Evolutionary conservation across 495 filamentous ascomycete species (phyloP).

Genomic region (Choiromyces venosus): DNA sequence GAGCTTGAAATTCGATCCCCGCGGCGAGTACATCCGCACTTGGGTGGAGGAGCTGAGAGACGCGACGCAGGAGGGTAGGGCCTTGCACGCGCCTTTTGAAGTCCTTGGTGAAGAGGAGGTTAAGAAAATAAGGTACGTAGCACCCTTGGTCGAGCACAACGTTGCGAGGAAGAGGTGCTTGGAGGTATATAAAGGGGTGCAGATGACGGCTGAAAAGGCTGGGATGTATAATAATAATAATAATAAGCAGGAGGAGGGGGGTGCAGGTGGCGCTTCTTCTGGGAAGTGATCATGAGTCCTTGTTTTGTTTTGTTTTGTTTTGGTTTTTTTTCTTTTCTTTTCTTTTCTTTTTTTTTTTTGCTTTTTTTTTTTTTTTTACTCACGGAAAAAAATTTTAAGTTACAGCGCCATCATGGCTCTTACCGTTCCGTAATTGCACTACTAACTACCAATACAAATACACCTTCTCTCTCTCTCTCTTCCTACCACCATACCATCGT

Average conservation of each 20-base stretch:
- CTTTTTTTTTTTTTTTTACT: neutral
- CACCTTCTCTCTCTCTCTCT: too few species aligned
- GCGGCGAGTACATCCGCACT: conserved; percentile 63
- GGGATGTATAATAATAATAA: too few species aligned
- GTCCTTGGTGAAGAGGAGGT: conserved; percentile 57
- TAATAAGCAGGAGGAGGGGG: neutral
- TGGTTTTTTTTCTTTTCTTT: neutral
- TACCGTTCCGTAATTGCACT: neutral
- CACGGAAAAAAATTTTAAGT: conserved; percentile 27
- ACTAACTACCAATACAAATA: neutral
- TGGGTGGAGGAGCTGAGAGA: conserved; percentile 66
- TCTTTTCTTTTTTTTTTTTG: neutral
- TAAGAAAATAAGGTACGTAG: conserved; percentile 66
- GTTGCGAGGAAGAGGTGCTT: conserved; percentile 60
- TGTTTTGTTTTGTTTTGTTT: neutral
- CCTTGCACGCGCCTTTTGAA: conserved; percentile 73
- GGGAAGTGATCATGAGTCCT: conserved; percentile 2
- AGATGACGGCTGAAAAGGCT: too few species aligned
- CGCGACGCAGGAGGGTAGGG: conserved; percentile 50
- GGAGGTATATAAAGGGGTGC: conserved; percentile 64
- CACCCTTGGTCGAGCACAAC: conserved; percentile 68
- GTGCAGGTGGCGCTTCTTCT: too few species aligned
- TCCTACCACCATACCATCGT: neutral
- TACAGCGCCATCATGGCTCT: neutral
- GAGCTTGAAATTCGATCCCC: conserved; percentile 73